Evolutionary conservation across 2,329 filamentous ascomycete genomes (phyloP).

Genomic region (Emergomyces pasteurianus): DNA sequence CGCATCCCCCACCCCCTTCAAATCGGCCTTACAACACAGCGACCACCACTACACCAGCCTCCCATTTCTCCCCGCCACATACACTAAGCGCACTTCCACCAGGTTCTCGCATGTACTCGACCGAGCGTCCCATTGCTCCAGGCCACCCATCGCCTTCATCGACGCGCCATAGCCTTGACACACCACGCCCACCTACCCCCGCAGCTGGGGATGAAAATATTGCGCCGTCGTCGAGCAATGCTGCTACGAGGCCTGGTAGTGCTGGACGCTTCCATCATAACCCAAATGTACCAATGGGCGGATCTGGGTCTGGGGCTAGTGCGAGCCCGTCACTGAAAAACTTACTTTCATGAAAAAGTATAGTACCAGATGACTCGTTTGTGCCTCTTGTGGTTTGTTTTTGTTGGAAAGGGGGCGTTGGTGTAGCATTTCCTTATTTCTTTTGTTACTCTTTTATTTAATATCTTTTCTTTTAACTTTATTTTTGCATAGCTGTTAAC

Average conservation of each 20-base stretch:
- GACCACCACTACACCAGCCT: constrained; percentile 26
- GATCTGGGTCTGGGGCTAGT: constrained; percentile 48
- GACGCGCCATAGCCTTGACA: constrained; percentile 23
- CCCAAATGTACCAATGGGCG: constrained; percentile 8
- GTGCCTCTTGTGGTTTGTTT: not conserved
- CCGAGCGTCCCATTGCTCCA: constrained; percentile 25
- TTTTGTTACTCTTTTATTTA: too few species aligned
- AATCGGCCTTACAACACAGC: constrained; percentile 24
- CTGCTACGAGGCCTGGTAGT: constrained; percentile 17
- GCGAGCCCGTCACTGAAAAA: constrained; percentile 67
- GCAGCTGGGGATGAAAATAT: constrained; percentile 6
- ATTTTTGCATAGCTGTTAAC: not conserved
- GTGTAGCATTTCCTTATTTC: not conserved
- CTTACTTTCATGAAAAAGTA: constrained; percentile 46
- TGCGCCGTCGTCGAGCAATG: constrained; percentile 18
- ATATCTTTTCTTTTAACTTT: not conserved
- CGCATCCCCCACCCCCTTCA: constrained; percentile 20
- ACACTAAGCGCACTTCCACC: constrained; percentile 25
- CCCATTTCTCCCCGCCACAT: constrained; percentile 28
- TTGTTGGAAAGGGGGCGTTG: too few species aligned
- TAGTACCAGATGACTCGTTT: not conserved
- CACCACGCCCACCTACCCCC: constrained; percentile 23
- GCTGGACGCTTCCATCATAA: constrained; percentile 15
- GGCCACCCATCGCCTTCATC: constrained; percentile 26
- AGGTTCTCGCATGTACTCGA: constrained; percentile 24